Evolutionary conservation across 257 asterid species (phyloP), one percentile per base, ranked within the genome.

Genomic region (Cordia subcordata): DNA sequence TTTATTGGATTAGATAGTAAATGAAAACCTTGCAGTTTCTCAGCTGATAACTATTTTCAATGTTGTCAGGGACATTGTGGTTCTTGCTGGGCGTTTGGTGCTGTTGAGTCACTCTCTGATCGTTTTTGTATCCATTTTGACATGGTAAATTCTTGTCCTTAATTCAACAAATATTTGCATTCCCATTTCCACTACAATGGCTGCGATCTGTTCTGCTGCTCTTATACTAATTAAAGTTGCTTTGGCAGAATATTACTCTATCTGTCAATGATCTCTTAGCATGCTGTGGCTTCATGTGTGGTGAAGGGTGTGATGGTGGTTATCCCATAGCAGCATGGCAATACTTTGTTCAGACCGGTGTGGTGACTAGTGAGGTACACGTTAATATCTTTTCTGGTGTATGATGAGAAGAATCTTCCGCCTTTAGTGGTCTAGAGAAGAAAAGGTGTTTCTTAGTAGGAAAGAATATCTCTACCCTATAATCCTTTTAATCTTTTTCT

Each of bases 281-380:
- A 11, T 92, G 99, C 73, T 92, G 99, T 53, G 99, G 96, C 68
- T 72, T 80, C 75, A 16, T 81, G 82, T 92, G 99, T 59, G 99
- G 99, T 60, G 90, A 85, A 20, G 99, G 99, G 53, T 92, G 99
- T 78, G 87, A 92, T 81, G 99, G 99, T 54, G 99, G 99, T 68
- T 78, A 81, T 58, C 95, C 99, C 3, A 64, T 88, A 19, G 35
- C 81, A 57, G 99, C 99, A 27, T 92, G 97, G 99, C 75, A 72
- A 57, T 92, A 92, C 87, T 83, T 92, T 64, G 82, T 77, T 66
- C 76, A 55, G 15, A 64, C 65, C 61, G 99, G 99, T 47, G 97
- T 92, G 63, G 99, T 92, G 59, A 86, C 97, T n/a, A 82, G 79
- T 20, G 96, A 88, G 95, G 98, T 91, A 79, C 51, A 45, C 32